Percentiles rank a stretch among this genome's conserved stretches.
These are phyloP conservation scores for Boletus rufocinnamomeus DNA, from an alignment of 768 basidiomycete species.

Conservation along the genomic window DNA sequence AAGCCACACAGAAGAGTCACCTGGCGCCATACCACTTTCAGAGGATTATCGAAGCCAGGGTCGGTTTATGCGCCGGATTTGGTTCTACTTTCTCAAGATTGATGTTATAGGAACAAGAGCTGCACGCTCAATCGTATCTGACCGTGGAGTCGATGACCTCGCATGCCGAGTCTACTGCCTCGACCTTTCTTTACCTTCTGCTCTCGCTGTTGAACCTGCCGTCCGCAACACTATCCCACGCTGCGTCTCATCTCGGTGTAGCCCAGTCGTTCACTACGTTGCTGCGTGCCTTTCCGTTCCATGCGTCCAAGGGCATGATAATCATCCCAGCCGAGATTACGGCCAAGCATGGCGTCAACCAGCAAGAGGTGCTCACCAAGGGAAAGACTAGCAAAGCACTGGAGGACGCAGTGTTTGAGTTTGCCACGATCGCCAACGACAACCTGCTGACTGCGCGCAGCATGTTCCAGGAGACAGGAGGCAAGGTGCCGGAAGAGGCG, in stretches of 20 bases:
- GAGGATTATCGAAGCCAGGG: slow-evolving; percentile 83
- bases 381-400: slow-evolving; percentile 58
- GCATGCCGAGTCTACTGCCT: slow-evolving; percentile 80
- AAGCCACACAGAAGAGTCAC: slow-evolving; percentile 49
- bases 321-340: slow-evolving; percentile 83
- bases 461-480: slow-evolving; percentile 59
- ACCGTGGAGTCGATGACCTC: slow-evolving; percentile 67
- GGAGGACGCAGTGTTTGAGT: slow-evolving; percentile 79
- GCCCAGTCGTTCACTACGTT: slow-evolving; percentile 72
- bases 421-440: slow-evolving; percentile 80
- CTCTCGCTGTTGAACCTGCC: slow-evolving; percentile 65
- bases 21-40: slow-evolving; percentile 77
- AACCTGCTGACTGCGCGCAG: slow-evolving; percentile 73
- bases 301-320: slow-evolving; percentile 68
- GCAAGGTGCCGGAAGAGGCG: slow-evolving; percentile 54
- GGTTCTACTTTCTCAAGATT: slow-evolving; percentile 22
- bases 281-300: slow-evolving; percentile 76
- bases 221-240: slow-evolving; percentile 64
- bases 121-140: slow-evolving; percentile 62
- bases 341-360: slow-evolving; percentile 71
- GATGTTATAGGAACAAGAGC: slow-evolving; percentile 58
- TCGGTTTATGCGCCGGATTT: slow-evolving; percentile 37
- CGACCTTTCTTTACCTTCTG: slow-evolving; percentile 74
- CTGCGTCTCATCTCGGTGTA: slow-evolving; percentile 78
- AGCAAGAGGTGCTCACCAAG: slow-evolving; percentile 74